Evolutionary conservation across 1,284 basidiomycete genomes (phyloP), one percentile per base, ranked within the genome.

Genomic region (Malassezia yamatoensis): DNA sequence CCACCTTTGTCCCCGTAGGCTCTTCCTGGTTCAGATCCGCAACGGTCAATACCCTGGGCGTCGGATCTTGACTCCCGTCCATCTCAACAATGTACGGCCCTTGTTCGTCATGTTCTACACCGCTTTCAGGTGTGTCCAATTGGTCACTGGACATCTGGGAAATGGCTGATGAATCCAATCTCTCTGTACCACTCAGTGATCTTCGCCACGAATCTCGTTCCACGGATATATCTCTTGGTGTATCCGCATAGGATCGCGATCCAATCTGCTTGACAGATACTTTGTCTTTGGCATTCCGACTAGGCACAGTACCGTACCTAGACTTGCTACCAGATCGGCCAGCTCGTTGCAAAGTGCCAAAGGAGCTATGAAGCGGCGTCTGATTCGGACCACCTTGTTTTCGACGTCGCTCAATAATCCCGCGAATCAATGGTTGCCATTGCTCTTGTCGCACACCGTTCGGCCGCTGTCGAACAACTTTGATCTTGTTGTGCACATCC

Each of bases 341-440:
- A 20, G 59, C 47, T n/a, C 38, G n/a, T 15, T 51, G 53, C 16
- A 68, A 51, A 20, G 62, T 67, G 35, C 68, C 68, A 46, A 66
- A 70, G 34, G 57, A 63, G 52, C 54, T 64, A 46, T 66, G 66
- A 6, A 68, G 54, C 8, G 68, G 68, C 8, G 59, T 58, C 46
- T 64, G 63, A 51, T 58, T 63, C 11, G 68, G 63, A 2, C 66
- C 68, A n/a, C 58, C 58, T 34, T 61, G 57, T 53, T 70, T 70
- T 43, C 68, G 60, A 40, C 71, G 66, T 16, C 70, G 64, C 55
- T 72, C 71, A 41, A 74, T 74, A 53, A 74, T 71, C 41, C 70
- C 70, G n/a, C 64, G 66, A 37, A 74, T 68, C 11, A 74, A 51
- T 20, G 71, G 71, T 52, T 65, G 65, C 67, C 67, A 69, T n/a